Conservation (phyloP, 441 rosid genomes). For the Francoa sonchifolia region DNA sequence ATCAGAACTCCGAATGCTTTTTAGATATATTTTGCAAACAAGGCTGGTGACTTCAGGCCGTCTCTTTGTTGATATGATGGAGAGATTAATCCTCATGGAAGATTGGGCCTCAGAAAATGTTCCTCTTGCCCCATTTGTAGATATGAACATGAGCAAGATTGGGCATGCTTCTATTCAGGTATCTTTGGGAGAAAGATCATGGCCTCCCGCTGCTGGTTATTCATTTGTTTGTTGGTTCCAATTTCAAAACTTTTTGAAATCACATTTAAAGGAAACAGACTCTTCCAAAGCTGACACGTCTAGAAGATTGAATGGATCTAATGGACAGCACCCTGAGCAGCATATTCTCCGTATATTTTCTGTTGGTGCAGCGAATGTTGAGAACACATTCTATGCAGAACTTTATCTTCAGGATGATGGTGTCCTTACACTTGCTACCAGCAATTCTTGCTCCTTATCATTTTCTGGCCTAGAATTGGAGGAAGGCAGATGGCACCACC, state of each 20-base stretch:
- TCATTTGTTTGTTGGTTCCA: conserved; percentile 97
- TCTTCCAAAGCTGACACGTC: conserved; percentile 37
- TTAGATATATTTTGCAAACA: conserved; percentile 81
- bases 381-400: conserved; percentile 78
- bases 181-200: conserved; percentile 93
- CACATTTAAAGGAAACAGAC: conserved; percentile 55
- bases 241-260: conserved; percentile 57
- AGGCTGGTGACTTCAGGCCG: conserved; percentile 71
- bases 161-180: conserved; percentile 96
- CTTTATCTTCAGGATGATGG: conserved; percentile 97
- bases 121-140: conserved; percentile 78
- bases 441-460: conserved; percentile 80
- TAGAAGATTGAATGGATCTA: conserved; percentile 37
- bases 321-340: too few relatives aligned
- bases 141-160: conserved; percentile 85
- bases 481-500: conserved; percentile 99
- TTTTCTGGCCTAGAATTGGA: conserved; percentile 94
- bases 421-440: conserved; percentile 87
- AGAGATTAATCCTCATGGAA: conserved; percentile 73
- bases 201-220: conserved; percentile 99
- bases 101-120: conserved; percentile 65
- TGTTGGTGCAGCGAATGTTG: conserved; percentile 78
- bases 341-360: conserved; percentile 77
- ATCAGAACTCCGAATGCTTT: conserved; percentile 76
- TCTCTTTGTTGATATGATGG: conserved; percentile 84